Base-by-base conservation (phyloP, 2,329 filamentous ascomycete genomes). In the Pseudocercospora fuligena region DNA sequence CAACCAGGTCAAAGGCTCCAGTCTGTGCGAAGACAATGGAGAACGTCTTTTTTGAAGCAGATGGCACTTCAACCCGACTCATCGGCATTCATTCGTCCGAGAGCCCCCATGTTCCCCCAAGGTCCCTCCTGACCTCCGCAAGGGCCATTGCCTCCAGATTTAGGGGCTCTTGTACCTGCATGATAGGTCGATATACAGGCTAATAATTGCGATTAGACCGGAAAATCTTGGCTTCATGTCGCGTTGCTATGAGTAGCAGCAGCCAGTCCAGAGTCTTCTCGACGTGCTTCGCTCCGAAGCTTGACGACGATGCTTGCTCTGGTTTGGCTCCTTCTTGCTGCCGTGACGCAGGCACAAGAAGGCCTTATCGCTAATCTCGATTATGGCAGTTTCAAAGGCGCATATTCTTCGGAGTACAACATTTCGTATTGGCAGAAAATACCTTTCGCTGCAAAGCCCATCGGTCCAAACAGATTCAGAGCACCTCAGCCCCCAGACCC, bases 391-490 rank as follows among this genome's bases (percentile, higher is more conserved):
- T 73, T 73, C 65, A 31, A 60, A 21, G 72, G 70, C 49, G 61
- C 69, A 11, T 73, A 69, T 65, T 70, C 66, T 2, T 25, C 63
- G 19, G 47, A 61, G 11, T 72, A 69, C 65, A 69, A 66, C 67
- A 69, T 70, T 23, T 59, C 57, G 23, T 73, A 71, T 49, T 70
- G 66, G 64, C 84, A 83, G 67, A 88, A 85, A 70, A 88, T 89
- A 58, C 87, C 87, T 16, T 90, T 86, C 51, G 70, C 61, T 46
- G 69, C 68, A 33, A 67, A 88, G 1, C 87, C 88, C 14, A 78
- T 82, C 12, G 86, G 86, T 1, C 73, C 81, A 56, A 88, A 89
- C 71, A 83, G 87, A 5, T 90, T 89, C 73, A 83, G 87, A 61
- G 86, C 82, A 0, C 87, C 87, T 1, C 87, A 90, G 69, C 86